Evolutionary conservation across 202 grass and related monocot species (phyloP).

Genomic region (Alloteropsis angusta): DNA sequence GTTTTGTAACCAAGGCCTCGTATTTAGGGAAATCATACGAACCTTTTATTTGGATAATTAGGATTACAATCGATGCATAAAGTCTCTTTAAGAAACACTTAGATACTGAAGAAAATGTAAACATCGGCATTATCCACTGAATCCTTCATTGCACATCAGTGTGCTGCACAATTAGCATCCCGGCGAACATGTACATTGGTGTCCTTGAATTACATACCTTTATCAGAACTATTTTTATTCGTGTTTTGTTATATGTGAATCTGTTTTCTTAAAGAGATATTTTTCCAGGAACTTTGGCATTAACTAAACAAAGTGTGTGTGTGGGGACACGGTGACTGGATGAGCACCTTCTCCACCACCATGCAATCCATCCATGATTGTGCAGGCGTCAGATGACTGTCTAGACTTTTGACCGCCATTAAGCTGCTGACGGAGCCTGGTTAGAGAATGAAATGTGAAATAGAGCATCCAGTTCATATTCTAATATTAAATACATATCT

Average conservation of each 20-base stretch:
- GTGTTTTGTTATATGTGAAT: not conserved
- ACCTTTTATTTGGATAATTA: too few relatives aligned
- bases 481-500: not conserved
- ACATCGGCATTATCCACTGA: too few relatives aligned
- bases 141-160: too few relatives aligned
- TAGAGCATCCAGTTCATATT: not conserved
- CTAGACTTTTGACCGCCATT: not conserved
- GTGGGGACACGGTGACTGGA: not conserved
- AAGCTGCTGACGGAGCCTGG: not conserved
- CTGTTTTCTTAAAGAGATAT: not conserved
- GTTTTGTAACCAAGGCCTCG: too few relatives aligned
- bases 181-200: too few relatives aligned
- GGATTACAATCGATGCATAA: too few relatives aligned
- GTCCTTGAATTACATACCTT: not conserved
- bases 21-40: too few relatives aligned
- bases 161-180: too few relatives aligned
- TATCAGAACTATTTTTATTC: not conserved
- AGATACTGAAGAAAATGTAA: too few relatives aligned
- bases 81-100: too few relatives aligned
- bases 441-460: slow-evolving; percentile 11
- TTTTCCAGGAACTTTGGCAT: not conserved
- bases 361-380: not conserved
- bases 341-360: not conserved
- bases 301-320: not conserved
- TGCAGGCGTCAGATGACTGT: not conserved